phyloP scores from a whole-genome alignment of 176 grass and related monocot species.

The Alopecurus myosuroides region DNA sequence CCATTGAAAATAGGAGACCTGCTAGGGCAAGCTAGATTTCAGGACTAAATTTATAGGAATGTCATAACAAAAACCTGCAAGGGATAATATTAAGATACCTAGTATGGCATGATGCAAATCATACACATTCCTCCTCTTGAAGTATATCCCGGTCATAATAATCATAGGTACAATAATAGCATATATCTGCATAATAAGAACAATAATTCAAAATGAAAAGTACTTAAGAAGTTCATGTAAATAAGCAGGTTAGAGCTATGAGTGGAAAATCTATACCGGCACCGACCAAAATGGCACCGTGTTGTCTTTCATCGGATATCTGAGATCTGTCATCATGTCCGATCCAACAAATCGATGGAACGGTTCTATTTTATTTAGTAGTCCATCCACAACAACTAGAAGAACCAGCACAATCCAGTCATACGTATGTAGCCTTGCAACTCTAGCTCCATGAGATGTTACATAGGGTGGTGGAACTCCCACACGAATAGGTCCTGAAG shows the following conservation, averaged over 20 bases:
- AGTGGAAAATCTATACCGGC: slow-evolving; percentile 42
- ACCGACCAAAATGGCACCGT: slow-evolving; percentile 86
- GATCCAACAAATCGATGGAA: slow-evolving; percentile 76
- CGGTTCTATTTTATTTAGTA: slow-evolving; percentile 81
- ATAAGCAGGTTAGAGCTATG: slow-evolving; percentile 14
- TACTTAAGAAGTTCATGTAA: neutral
- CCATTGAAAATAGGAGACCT: slow-evolving; percentile 74
- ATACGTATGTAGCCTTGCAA: slow-evolving; percentile 54
- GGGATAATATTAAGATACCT: slow-evolving; percentile 24
- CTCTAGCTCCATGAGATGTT: slow-evolving; percentile 55
- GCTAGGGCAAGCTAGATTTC: slow-evolving; percentile 2
- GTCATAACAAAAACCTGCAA: neutral
- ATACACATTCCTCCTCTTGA: slow-evolving; percentile 73
- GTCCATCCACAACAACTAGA: slow-evolving; percentile 46
- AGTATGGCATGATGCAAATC: slow-evolving; percentile 78
- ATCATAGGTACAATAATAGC: slow-evolving; percentile 56
- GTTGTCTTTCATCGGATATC: slow-evolving; percentile 75
- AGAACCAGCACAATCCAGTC: slow-evolving; percentile 73
- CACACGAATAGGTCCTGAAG: slow-evolving; percentile 14
- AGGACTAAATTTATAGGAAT: slow-evolving; percentile 4
- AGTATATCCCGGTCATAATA: slow-evolving; percentile 59
- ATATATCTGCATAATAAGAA: slow-evolving; percentile 47
- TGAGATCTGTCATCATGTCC: slow-evolving; percentile 76
- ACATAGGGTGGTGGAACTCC: slow-evolving; percentile 29
- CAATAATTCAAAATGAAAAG: neutral